Evolutionary conservation across 2,329 filamentous ascomycete genomes (phyloP).

Genomic region (Aspergillus udagawae): DNA sequence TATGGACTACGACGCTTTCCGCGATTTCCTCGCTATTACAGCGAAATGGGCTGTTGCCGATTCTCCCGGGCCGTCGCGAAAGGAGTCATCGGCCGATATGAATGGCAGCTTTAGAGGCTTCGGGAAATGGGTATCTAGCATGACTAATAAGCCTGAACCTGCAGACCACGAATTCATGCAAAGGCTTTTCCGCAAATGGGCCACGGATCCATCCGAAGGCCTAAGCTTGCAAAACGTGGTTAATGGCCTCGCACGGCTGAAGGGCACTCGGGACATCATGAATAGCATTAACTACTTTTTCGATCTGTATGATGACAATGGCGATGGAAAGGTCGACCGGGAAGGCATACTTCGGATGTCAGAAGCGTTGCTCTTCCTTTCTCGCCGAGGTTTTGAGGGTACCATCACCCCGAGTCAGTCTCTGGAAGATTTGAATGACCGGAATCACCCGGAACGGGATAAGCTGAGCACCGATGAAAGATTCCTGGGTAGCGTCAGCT

Average conservation of each 20-base stretch:
- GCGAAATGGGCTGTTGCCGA: slow-evolving; percentile 92
- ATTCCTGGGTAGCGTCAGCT: slow-evolving; percentile 88
- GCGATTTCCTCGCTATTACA: slow-evolving; percentile 86
- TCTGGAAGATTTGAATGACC: slow-evolving; percentile 48
- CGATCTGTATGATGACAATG: slow-evolving; percentile 90
- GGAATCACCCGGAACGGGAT: slow-evolving; percentile 34
- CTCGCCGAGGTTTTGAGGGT: slow-evolving; percentile 78
- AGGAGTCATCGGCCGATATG: slow-evolving; percentile 47
- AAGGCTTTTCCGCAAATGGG: slow-evolving; percentile 84
- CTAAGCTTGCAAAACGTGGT: slow-evolving; percentile 90
- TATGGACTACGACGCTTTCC: slow-evolving; percentile 97
- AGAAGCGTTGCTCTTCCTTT: slow-evolving; percentile 88
- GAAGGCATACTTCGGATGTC: slow-evolving; percentile 95
- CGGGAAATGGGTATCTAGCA: slow-evolving; percentile 48
- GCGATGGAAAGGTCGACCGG: slow-evolving; percentile 85
- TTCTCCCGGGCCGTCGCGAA: slow-evolving; percentile 60
- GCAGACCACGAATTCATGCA: slow-evolving; percentile 94
- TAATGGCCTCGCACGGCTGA: slow-evolving; percentile 82
- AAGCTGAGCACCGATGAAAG: slow-evolving; percentile 70
- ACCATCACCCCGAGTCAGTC: slow-evolving; percentile 63
- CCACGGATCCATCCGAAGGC: slow-evolving; percentile 69
- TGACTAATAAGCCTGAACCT: slow-evolving; percentile 61
- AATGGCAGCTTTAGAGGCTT: slow-evolving; percentile 53
- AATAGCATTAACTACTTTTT: slow-evolving; percentile 97
- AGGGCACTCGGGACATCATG: slow-evolving; percentile 94